Evolutionary conservation across 306 rosid species (phyloP), one percentile per base, ranked within the genome.

Genomic region (Cicer arietinum): DNA sequence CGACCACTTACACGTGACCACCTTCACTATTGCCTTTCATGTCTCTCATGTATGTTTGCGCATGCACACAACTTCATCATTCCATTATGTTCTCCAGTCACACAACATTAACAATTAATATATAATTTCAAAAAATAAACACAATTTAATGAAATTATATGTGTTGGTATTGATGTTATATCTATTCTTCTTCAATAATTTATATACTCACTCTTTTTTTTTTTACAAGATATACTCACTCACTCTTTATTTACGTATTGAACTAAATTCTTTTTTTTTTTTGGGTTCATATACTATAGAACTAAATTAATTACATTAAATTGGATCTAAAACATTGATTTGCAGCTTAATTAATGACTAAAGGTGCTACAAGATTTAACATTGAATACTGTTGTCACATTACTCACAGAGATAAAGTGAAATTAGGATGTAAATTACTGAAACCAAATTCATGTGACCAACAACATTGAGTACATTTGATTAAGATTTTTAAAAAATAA

Each of bases 1-100:
- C 82, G 80, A 81, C 84, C 85, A 77, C 61, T 64, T 79, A 88
- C 90, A 88, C 89, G 80, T 86, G 92, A 84, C 16, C 89, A 88
- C 89, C 74, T 86, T 25, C 18, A 37, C 78, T 67, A 59, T 67
- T 86, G 88, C 85, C 84, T 79, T 83, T 88, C 88, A 82, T 82
- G 85, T 78, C 69, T 72, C 53, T 74, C 80, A 74, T 74, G 83
- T 52, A 73, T 82, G 53, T 41, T 35, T 9, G 72, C 71, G 71
- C 71, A 66, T 44, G 48, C 69, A 11, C 43, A 59, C 10, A 30
- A 30, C 44, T 5, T 59, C 44, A 59, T 59, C 66, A 59, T 30
- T 30, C 35, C 35, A 30, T 30, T 30, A 30, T 30, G 35, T 30
- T 5, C 35, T 30, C 35, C 35, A 30, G 35, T 30, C 5, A 30